These are phyloP conservation scores for Fusarium napiforme DNA, from an alignment of 2,329 filamentous ascomycete species.

Conservation along the genomic window DNA sequence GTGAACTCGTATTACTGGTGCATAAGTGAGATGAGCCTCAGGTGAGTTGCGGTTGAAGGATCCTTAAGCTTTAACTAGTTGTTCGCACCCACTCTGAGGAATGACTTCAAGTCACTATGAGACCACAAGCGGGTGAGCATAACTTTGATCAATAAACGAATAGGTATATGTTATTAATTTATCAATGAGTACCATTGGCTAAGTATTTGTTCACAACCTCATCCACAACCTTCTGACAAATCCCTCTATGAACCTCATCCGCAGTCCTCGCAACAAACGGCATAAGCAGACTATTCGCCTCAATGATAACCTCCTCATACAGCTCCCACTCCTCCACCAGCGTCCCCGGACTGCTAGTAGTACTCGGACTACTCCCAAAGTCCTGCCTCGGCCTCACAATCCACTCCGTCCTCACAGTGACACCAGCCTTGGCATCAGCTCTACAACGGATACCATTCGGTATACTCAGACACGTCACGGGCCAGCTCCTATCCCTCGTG, in stretches of 20 bases:
- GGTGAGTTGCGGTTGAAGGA: not conserved
- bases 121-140: fast-evolving
- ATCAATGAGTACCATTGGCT: not conserved
- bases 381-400: conserved; percentile 17
- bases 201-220: conserved; percentile 16
- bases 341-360: conserved; percentile 8
- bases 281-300: conserved; percentile 27
- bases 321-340: conserved; percentile 28
- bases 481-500: conserved; percentile 17
- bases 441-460: conserved; percentile 25
- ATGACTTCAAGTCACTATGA: fast-evolving
- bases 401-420: conserved; percentile 28
- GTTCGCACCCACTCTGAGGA: too few species aligned
- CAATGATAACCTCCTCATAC: conserved; percentile 23
- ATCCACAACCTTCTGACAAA: conserved; percentile 20
- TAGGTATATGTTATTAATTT: not conserved
- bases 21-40: not conserved
- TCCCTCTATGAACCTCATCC: conserved; percentile 13
- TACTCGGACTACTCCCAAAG: conserved; percentile 2
- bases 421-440: conserved; percentile 20
- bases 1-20: not conserved
- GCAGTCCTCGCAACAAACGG: conserved; percentile 24
- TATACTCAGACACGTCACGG: conserved; percentile 20
- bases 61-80: not conserved
- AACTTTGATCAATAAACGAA: not conserved